Base-by-base conservation (phyloP, 1,284 basidiomycete species). In the Veloporphyrellus conicus region DNA sequence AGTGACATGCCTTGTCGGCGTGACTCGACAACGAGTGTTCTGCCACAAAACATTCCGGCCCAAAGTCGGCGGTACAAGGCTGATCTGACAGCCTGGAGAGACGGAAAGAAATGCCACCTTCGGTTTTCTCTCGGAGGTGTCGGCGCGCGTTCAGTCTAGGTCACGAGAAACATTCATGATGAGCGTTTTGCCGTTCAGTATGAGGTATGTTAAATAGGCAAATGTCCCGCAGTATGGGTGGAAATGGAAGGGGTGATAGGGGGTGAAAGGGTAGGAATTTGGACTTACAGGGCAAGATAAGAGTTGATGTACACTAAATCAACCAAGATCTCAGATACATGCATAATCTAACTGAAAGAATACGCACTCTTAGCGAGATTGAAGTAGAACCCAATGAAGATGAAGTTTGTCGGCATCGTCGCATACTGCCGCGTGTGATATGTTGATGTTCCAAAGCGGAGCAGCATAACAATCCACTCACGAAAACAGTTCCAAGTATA, bases 341-440 rank as follows among this genome's bases (percentile, higher is more conserved):
- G 8, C 29, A 28, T 10, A 11, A 12, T 3, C n/a, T 10, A 32
- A 25, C 11, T 8, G 22, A 38, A 14, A 4, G 23, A 38, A 33
- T 74, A 47, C 35, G 48, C 53, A 79, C 78, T 50, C 63, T 79
- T 79, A 56, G 75, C 73, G 23, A 79, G 60, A 14, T 74, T 65
- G 18, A 79, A 65, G 51, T 78, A 77, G 53, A 78, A 74, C 62
- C 73, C 72, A 19, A 78, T 55, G 62, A 76, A 79, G 41, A 78
- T 67, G 49, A 77, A 72, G 54, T 76, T 77, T 32, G 64, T 53
- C 0, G 76, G 75, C 75, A 78, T 78, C 4, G 66, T 60, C 23
- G 66, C 63, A 48, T 75, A 79, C 67, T 68, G 43, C 7, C n/a
- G 29, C 10, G 22, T 14, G 11, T n/a, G 11, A 39, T 43, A n/a